Evolutionary conservation across 371 early-diverging fungal genomes (phyloP).

Genomic region (Syncephalastrum sp.): DNA sequence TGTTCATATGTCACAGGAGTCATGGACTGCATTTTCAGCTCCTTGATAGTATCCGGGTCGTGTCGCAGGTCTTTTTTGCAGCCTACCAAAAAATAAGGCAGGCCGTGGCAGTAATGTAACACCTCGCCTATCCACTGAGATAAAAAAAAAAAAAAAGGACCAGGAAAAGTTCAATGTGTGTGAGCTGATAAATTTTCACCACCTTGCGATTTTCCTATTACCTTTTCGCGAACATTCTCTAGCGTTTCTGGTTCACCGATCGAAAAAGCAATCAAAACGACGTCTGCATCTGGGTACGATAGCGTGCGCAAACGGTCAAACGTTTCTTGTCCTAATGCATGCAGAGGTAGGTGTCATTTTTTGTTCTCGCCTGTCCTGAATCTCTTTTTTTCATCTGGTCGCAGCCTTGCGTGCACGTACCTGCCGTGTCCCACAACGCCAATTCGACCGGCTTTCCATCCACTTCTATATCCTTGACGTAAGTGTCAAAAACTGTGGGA

Average conservation of each 20-base stretch:
- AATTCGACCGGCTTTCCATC: conserved; percentile 61
- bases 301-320: conserved; percentile 90
- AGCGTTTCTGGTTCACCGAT: conserved; percentile 79
- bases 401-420: conserved; percentile 1
- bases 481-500: conserved; percentile 69
- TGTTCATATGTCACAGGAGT: conserved; percentile 73
- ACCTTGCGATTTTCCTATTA: conserved; percentile 12
- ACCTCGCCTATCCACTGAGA: conserved; percentile 85
- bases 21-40: conserved; percentile 69
- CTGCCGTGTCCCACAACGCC: conserved; percentile 75
- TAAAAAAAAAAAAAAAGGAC: conserved; percentile 10
- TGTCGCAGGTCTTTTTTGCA: conserved; percentile 84
- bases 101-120: conserved; percentile 67
- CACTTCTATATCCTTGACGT: conserved; percentile 61
- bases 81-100: conserved; percentile 80
- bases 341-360: neutral
- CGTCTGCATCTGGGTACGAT: conserved; percentile 89
- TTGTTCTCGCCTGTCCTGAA: neutral
- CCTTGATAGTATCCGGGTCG: conserved; percentile 62
- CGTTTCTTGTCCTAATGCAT: conserved; percentile 74
- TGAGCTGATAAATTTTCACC: neutral
- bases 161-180: neutral
- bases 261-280: conserved; percentile 83
- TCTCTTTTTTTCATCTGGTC: neutral
- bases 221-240: conserved; percentile 80